Conservation (phyloP, 2,329 filamentous ascomycete species). For the Boeremia lycopersici region DNA sequence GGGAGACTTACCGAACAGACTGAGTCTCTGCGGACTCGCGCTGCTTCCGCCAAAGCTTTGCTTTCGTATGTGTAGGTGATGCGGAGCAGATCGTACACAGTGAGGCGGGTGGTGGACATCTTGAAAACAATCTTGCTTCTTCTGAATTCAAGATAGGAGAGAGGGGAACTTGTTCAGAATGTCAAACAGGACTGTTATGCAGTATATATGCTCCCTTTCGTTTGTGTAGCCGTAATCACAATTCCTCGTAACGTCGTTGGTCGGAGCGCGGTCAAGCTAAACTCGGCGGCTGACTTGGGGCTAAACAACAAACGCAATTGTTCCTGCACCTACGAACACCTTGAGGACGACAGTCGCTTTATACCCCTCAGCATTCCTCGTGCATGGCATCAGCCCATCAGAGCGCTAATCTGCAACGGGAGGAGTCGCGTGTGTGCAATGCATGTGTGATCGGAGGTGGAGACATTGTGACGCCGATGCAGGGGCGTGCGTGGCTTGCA, state of each 20-base stretch:
- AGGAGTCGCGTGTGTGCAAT: slow-evolving; percentile 12
- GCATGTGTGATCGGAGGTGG: slow-evolving; percentile 10
- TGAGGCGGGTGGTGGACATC: slow-evolving; percentile 42
- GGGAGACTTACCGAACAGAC: slow-evolving; percentile 31
- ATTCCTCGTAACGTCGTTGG: slow-evolving; percentile 30
- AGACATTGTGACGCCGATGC: slow-evolving; percentile 13
- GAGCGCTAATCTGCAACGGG: slow-evolving; percentile 7
- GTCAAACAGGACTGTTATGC: not conserved
- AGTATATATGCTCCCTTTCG: slow-evolving; percentile 10
- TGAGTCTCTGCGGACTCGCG: slow-evolving; percentile 26
- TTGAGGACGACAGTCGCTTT: slow-evolving; percentile 2
- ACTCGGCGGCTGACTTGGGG: slow-evolving; percentile 9
- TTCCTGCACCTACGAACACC: slow-evolving; percentile 1
- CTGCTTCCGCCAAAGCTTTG: slow-evolving; percentile 28
- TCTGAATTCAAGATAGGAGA: not conserved
- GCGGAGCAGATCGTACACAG: slow-evolving; percentile 41
- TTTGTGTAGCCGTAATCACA: slow-evolving; percentile 21
- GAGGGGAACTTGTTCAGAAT: not conserved
- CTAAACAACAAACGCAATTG: slow-evolving; percentile 2
- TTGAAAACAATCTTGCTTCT: not conserved
- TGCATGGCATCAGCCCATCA: slow-evolving; percentile 11
- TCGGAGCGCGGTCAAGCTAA: slow-evolving; percentile 3
- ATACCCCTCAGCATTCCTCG: slow-evolving; percentile 8
- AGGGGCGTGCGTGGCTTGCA: slow-evolving; percentile 8
- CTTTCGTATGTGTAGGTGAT: slow-evolving; percentile 44